Evolutionary conservation across 345 rosid species (phyloP).

Genomic region (Hibiscus tridactylites): DNA sequence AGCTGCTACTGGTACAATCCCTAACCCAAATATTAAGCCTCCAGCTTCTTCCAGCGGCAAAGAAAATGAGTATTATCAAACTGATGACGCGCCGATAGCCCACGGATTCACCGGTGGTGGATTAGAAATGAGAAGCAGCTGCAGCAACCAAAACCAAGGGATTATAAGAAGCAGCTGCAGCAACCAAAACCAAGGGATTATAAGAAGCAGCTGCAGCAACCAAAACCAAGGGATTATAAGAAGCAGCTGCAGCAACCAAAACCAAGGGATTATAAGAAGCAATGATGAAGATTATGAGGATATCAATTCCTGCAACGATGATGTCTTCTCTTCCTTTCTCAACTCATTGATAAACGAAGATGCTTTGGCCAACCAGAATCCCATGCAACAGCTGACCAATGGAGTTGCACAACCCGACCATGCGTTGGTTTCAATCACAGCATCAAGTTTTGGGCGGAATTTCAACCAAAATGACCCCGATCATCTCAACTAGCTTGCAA

Average conservation of each 20-base stretch:
- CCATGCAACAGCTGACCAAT: constrained; percentile 9
- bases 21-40: not conserved
- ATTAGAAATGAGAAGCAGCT: constrained; percentile 12
- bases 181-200: not conserved
- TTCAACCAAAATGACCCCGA: constrained; percentile 20
- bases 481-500: not conserved
- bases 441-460: not conserved
- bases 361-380: constrained; percentile 23
- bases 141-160: not conserved
- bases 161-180: not conserved
- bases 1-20: not conserved
- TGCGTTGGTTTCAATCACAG: constrained; percentile 8
- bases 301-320: not conserved
- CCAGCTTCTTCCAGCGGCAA: constrained; percentile 16
- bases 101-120: not conserved
- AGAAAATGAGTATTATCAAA: constrained; percentile 8
- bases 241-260: constrained; percentile 2
- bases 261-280: not conserved
- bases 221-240: not conserved
- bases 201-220: not conserved
- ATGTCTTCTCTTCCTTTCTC: constrained; percentile 27
- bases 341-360: constrained; percentile 29
- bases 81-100: not conserved
- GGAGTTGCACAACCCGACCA: constrained; percentile 8
- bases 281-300: not conserved